These are phyloP conservation scores for Apophysomyces ossiformis DNA, from an alignment of 371 early-diverging fungal species.

Conservation along the genomic window DNA sequence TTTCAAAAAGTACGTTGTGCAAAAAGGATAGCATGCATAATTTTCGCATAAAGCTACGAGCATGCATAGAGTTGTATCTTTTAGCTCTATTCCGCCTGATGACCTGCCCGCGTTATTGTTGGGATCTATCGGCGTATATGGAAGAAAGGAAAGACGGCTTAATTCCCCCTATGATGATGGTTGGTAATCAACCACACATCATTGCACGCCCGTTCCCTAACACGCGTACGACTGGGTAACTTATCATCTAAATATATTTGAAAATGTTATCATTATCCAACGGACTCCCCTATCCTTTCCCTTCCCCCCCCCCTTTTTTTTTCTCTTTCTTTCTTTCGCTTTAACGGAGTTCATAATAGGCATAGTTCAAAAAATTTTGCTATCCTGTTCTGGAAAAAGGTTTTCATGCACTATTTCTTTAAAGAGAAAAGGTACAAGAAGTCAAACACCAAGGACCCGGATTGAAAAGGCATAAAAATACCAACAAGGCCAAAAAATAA, in stretches of 20 bases:
- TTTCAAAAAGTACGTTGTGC: background rate
- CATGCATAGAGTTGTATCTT: background rate
- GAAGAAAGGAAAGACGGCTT: constrained; percentile 7
- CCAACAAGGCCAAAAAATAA: background rate
- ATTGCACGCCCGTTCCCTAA: background rate
- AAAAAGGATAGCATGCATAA: background rate
- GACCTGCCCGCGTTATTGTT: background rate
- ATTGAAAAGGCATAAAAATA: background rate
- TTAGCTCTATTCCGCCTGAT: background rate
- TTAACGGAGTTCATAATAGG: background rate
- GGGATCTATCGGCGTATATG: background rate
- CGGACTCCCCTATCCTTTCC: background rate
- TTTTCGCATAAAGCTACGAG: background rate
- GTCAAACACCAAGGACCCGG: background rate
- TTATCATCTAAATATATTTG: background rate
- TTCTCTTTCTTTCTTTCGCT: background rate
- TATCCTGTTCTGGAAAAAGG: background rate
- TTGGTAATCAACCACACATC: background rate
- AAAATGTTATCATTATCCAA: background rate
- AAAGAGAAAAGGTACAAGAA: background rate
- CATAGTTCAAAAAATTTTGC: background rate
- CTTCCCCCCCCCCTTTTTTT: background rate
- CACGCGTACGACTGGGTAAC: constrained; percentile 1
- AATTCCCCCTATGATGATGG: background rate
- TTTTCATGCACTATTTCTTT: background rate